phyloP scores from a whole-genome alignment of 225 moss, liverwort and hornwort species.

The Physcomitrellopsis africana region DNA sequence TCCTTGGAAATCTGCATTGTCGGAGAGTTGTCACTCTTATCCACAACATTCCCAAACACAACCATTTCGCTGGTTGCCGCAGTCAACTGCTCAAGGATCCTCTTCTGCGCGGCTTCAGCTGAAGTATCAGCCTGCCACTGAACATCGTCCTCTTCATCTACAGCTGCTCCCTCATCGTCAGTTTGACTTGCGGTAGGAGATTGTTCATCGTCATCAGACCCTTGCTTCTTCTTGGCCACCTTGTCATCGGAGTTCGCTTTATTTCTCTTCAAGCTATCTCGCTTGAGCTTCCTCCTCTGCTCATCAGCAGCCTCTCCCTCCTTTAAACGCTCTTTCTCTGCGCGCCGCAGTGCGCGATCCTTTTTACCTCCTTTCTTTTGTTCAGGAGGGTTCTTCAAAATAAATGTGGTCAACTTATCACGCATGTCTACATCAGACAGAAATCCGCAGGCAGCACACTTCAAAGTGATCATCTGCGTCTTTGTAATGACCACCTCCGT shows the following conservation, averaged over 20 bases:
- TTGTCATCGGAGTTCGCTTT: slow-evolving; percentile 63
- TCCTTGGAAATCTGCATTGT: slow-evolving; percentile 34
- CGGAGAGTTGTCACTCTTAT: slow-evolving; percentile 69
- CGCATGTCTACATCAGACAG: slow-evolving; percentile 98
- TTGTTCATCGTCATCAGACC: slow-evolving; percentile 77
- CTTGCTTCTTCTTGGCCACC: slow-evolving; percentile 69
- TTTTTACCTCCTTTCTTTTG: slow-evolving; percentile 92
- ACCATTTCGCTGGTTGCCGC: slow-evolving; percentile 98
- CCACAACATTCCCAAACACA: slow-evolving; percentile 61
- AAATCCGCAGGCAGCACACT: slow-evolving; percentile 95
- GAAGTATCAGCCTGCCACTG: slow-evolving; percentile 97
- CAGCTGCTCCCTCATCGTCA: slow-evolving; percentile 73
- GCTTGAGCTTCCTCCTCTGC: slow-evolving; percentile 77
- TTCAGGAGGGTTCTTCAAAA: too few species aligned
- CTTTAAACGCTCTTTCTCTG: slow-evolving; percentile 94
- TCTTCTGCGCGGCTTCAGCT: slow-evolving; percentile 86
- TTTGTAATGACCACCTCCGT: slow-evolving; percentile 92
- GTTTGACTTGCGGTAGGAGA: slow-evolving; percentile 72
- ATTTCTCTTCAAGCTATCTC: slow-evolving; percentile 74
- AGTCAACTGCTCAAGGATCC: slow-evolving; percentile 90
- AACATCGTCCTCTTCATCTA: slow-evolving; percentile 74
- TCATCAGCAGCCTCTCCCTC: slow-evolving; percentile 91
- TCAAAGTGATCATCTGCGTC: slow-evolving; percentile 88
- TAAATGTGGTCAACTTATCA: slow-evolving; percentile 98
- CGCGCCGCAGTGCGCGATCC: slow-evolving; percentile 85